A percentile compares a stretch with the other conserved stretches of the same genome.
Evolutionary conservation across 1,284 basidiomycete species (phyloP).

Genomic region (Stygiomarasmius scandens): DNA sequence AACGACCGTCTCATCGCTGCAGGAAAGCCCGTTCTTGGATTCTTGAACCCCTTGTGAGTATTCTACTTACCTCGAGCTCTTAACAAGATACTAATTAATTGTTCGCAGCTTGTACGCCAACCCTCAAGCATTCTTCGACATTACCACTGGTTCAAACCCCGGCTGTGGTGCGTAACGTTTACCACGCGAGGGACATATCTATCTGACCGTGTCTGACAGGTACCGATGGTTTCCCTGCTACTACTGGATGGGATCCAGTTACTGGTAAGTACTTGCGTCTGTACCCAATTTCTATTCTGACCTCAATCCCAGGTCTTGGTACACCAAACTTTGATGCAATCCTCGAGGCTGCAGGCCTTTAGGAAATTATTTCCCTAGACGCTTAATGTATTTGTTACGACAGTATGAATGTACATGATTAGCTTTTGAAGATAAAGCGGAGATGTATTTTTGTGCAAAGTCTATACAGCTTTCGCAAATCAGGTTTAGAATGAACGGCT

Average conservation of each 20-base stretch:
- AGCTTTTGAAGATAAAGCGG: too few species aligned
- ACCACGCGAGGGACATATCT: too few species aligned
- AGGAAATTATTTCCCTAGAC: too few species aligned
- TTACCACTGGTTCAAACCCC: conserved; percentile 25
- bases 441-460: too few species aligned
- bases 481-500: too few species aligned
- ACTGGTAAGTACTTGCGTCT: too few species aligned
- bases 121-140: conserved; percentile 32
- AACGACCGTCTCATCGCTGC: conserved; percentile 36
- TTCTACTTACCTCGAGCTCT: background rate
- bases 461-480: too few species aligned
- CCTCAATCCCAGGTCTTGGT: too few species aligned
- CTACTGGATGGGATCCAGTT: conserved; percentile 22
- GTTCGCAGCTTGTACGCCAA: conserved; percentile 17
- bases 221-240: conserved; percentile 2
- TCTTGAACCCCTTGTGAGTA: conserved; percentile 39
- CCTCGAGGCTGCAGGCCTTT: conserved; percentile 26
- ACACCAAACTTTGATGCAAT: conserved; percentile 38
- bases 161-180: conserved; percentile 22
- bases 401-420: too few species aligned
- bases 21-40: conserved; percentile 38
- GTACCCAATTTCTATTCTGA: too few species aligned
- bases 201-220: too few species aligned
- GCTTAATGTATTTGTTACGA: too few species aligned
- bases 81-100: background rate